These are phyloP conservation scores for Candida smagusa DNA, from an alignment of 1,139 yeast species.

Conservation along the genomic window DNA sequence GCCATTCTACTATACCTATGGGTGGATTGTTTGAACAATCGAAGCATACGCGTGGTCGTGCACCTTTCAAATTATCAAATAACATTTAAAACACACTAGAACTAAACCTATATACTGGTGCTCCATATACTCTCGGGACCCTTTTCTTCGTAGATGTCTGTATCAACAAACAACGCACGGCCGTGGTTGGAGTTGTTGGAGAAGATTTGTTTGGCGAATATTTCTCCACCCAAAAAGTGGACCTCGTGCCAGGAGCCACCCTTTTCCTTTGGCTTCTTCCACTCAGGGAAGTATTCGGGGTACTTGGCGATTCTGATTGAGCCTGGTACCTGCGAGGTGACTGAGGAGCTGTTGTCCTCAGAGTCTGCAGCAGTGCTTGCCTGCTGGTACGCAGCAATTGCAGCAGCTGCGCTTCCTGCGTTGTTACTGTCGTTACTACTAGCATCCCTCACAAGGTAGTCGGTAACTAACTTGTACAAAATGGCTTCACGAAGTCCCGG, in stretches of 20 bases:
- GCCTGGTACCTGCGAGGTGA: constrained; percentile 68
- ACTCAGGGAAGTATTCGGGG: constrained; percentile 93
- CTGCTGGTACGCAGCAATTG: constrained; percentile 44
- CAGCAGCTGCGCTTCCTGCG: constrained; percentile 21
- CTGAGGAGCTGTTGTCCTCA: constrained; percentile 26
- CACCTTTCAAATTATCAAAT: no score
- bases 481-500: constrained; percentile 76
- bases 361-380: constrained; percentile 15
- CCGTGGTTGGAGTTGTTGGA: constrained; percentile 55
- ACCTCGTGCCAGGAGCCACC: constrained; percentile 69
- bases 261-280: constrained; percentile 67
- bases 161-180: constrained; percentile 67
- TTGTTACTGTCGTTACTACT: constrained; percentile 21
- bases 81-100: no score
- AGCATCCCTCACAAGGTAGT: constrained; percentile 47
- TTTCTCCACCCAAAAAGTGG: constrained; percentile 82
- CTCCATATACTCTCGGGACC: constrained; percentile 76
- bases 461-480: constrained; percentile 54
- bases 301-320: constrained; percentile 63
- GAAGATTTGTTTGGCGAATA: constrained; percentile 82
- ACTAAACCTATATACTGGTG: constrained; percentile 25
- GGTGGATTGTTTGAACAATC: no score
- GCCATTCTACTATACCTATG: constrained; percentile 21
- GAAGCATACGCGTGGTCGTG: no score
- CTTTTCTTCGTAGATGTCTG: constrained; percentile 69